Evolutionary conservation across 2,329 filamentous ascomycete genomes (phyloP), one percentile per base, ranked within the genome.

Genomic region (Arachnopeziza araneosa): DNA sequence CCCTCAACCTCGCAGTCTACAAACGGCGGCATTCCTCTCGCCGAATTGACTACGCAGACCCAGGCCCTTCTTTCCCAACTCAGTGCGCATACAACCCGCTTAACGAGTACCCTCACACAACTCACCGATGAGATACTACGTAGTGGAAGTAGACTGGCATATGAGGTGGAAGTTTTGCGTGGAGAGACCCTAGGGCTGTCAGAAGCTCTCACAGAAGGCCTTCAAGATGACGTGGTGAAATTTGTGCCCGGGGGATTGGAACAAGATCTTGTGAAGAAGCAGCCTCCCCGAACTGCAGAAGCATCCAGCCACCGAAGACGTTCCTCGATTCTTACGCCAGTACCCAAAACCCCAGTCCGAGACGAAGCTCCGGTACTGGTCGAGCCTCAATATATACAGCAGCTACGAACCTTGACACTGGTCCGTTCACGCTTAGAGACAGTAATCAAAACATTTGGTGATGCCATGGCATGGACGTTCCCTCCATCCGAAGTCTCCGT

Each of bases 41-140:
- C 88, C n/a, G 87, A 93, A 62, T 77, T 96, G 56, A 92, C 91
- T 1, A 81, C 86, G 0, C 90, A 92, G 71, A 88, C 93, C 0
- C 93, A 97, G 74, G 81, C 86, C 2, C 81, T 96, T n/a, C 81
- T 97, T 53, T 90, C 92, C 1, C 90, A 93, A 70, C 84, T 98
- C 69, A 96, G 90, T 71, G 89, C 91, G 9, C 91, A 97, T 72
- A 96, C 92, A 1, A 88, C 91, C 21, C 84, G 92, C 52, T 79
- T 97, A 8, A 91, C 92, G 17, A 86, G 82, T 57, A 90, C 87
- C 52, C 81, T 99, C 60, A 96, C 92, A 32, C 88, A 93, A 70
- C 79, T 98, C 61, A 97, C 95, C 12, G 93, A 99, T 74, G 95
- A 98, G 67, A 98, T 99, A 64, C 76, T 99, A 63, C 85, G 95